These are phyloP conservation scores for Flaveria sonorensis DNA, from an alignment of 129 eudicot species.

Conservation along the genomic window DNA sequence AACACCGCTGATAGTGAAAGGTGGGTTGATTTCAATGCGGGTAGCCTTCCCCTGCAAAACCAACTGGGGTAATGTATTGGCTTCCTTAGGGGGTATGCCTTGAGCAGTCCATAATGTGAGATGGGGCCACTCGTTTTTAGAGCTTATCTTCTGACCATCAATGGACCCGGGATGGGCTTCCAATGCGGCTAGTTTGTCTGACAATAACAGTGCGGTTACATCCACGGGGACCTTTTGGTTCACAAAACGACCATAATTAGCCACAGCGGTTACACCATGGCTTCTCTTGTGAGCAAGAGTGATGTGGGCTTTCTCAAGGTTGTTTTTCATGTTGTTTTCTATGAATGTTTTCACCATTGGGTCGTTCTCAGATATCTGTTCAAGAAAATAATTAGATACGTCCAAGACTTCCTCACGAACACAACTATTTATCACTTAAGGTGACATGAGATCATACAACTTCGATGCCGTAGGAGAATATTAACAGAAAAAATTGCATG, in stretches of 20 bases:
- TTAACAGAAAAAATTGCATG: no score
- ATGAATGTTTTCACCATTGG: conserved; percentile 54
- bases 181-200: conserved; percentile 82
- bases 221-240: conserved; percentile 62
- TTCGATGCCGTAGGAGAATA: no score
- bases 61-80: conserved; percentile 67
- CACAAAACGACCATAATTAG: conserved; percentile 59
- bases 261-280: conserved; percentile 84
- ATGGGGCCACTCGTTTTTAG: conserved; percentile 91
- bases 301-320: conserved; percentile 61
- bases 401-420: no score
- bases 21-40: conserved; percentile 67
- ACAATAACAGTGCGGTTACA: conserved; percentile 54
- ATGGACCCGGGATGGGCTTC: conserved; percentile 67
- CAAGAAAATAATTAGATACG: conserved; percentile 9
- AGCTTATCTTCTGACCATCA: conserved; percentile 60
- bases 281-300: conserved; percentile 93
- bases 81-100: conserved; percentile 77
- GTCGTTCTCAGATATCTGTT: conserved; percentile 55
- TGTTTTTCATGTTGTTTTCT: conserved; percentile 43
- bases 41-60: conserved; percentile 74
- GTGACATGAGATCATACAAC: no score
- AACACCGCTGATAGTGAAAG: conserved; percentile 51
- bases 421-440: no score
- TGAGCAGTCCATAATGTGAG: conserved; percentile 84